Conservation (phyloP, 441 rosid genomes). For the Populus trichocarpa region DNA sequence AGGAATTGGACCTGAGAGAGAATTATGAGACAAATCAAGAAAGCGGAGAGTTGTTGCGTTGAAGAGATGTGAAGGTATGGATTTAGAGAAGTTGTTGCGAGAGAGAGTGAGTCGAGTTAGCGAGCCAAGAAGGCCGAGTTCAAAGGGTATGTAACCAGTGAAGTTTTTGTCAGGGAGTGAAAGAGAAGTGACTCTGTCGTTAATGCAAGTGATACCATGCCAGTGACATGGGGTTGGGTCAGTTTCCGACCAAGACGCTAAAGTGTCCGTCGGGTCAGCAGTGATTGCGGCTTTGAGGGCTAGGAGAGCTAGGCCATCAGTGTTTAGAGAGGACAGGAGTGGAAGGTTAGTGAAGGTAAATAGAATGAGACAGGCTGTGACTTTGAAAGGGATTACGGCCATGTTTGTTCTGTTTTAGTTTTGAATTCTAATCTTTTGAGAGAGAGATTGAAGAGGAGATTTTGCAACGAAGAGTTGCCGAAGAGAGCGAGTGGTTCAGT, state of each 20-base stretch:
- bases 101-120: constrained; percentile 52
- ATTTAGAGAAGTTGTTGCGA: constrained; percentile 64
- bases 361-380: constrained; percentile 18
- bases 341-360: not conserved
- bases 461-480: constrained; percentile 48
- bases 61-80: constrained; percentile 60
- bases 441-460: not conserved
- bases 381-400: constrained; percentile 10
- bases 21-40: constrained; percentile 71
- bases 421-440: not conserved
- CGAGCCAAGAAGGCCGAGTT: constrained; percentile 70
- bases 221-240: constrained; percentile 78
- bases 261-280: constrained; percentile 51
- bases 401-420: not conserved
- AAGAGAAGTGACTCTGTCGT: constrained; percentile 55
- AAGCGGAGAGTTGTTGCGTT: constrained; percentile 43
- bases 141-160: constrained; percentile 80
- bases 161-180: constrained; percentile 13
- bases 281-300: constrained; percentile 72
- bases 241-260: constrained; percentile 62
- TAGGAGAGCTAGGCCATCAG: constrained; percentile 79
- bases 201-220: constrained; percentile 57
- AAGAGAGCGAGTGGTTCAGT: not conserved
- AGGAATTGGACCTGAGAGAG: constrained; percentile 60
- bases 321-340: constrained; percentile 41